Percentiles rank a stretch among this genome's conserved stretches.
Conservation (phyloP, 108 stramenopile species). For the Epithemia pelagica region DNA sequence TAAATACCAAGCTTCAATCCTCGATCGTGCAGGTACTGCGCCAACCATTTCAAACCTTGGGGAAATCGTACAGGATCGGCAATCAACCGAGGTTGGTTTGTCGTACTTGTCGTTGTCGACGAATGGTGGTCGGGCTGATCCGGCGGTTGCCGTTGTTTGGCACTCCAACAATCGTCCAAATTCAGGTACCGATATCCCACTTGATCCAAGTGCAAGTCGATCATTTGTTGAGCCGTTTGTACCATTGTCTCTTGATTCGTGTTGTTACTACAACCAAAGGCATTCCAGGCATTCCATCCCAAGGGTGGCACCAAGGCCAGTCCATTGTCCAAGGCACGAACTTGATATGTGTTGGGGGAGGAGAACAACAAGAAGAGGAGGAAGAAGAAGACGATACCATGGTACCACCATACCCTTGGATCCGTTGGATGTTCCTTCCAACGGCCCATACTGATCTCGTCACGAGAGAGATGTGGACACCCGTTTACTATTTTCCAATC, state of each 20-base stretch:
- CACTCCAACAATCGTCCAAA: slow-evolving; percentile 60
- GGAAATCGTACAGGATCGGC: slow-evolving; percentile 39
- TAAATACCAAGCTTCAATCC: slow-evolving; percentile 64
- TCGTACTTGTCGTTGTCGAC: too few species aligned
- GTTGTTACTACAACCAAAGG: slow-evolving; percentile 20
- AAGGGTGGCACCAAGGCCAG: slow-evolving; percentile 34
- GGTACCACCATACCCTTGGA: too few species aligned
- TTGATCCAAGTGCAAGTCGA: slow-evolving; percentile 13
- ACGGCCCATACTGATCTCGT: too few species aligned
- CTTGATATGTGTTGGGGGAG: too few species aligned
- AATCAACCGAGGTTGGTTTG: slow-evolving; percentile 20
- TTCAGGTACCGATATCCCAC: slow-evolving; percentile 50
- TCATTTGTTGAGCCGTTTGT: slow-evolving; percentile 15
- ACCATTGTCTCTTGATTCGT: slow-evolving; percentile 25
- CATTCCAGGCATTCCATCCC: slow-evolving; percentile 45
- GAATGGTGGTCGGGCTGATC: background rate
- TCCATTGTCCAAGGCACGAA: slow-evolving; percentile 25
- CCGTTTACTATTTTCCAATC: too few species aligned
- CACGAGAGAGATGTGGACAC: too few species aligned
- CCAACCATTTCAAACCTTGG: slow-evolving; percentile 32
- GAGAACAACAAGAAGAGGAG: too few species aligned
- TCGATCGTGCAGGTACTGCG: slow-evolving; percentile 35
- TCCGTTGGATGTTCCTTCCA: too few species aligned
- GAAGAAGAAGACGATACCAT: too few species aligned
- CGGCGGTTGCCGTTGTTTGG: slow-evolving; percentile 5